phyloP scores from a whole-genome alignment of 345 rosid species.

The Camelina neglecta region DNA sequence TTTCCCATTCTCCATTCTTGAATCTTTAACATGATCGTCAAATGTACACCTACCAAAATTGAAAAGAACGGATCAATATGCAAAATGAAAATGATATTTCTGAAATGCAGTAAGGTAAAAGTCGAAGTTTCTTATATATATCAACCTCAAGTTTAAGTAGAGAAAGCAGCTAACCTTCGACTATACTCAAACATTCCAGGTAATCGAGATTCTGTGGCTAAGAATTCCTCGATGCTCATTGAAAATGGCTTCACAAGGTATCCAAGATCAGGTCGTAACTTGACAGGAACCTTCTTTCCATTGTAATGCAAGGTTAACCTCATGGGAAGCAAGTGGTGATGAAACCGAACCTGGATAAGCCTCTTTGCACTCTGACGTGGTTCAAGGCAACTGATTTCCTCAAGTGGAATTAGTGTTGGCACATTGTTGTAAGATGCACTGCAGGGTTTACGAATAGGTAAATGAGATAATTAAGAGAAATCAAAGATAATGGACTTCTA shows the following conservation, averaged over 20 bases:
- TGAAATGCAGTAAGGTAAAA: neutral
- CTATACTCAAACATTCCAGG: slow-evolving; percentile 91
- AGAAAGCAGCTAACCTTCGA: slow-evolving; percentile 64
- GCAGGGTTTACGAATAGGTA: slow-evolving; percentile 36
- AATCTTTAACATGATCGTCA: slow-evolving; percentile 64
- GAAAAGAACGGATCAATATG: slow-evolving; percentile 18
- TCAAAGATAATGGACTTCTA: slow-evolving; percentile 26
- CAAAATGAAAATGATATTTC: neutral
- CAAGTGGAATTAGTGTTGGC: slow-evolving; percentile 72
- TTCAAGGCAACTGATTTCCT: slow-evolving; percentile 65
- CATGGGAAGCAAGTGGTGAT: slow-evolving; percentile 88
- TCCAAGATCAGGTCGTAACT: slow-evolving; percentile 94
- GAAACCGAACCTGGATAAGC: slow-evolving; percentile 80
- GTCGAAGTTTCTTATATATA: neutral
- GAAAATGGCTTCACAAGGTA: slow-evolving; percentile 89
- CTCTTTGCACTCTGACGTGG: slow-evolving; percentile 64
- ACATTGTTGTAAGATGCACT: slow-evolving; percentile 58
- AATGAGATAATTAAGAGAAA: slow-evolving; percentile 15
- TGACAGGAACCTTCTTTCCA: slow-evolving; percentile 70
- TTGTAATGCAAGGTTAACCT: slow-evolving; percentile 61
- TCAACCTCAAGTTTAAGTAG: neutral
- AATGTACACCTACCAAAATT: slow-evolving; percentile 66
- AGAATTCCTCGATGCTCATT: slow-evolving; percentile 62
- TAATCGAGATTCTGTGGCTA: slow-evolving; percentile 65
- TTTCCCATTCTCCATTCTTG: slow-evolving; percentile 57